Evolutionary conservation across 2,329 filamentous ascomycete genomes (phyloP).

Genomic region (Phoma sp.): DNA sequence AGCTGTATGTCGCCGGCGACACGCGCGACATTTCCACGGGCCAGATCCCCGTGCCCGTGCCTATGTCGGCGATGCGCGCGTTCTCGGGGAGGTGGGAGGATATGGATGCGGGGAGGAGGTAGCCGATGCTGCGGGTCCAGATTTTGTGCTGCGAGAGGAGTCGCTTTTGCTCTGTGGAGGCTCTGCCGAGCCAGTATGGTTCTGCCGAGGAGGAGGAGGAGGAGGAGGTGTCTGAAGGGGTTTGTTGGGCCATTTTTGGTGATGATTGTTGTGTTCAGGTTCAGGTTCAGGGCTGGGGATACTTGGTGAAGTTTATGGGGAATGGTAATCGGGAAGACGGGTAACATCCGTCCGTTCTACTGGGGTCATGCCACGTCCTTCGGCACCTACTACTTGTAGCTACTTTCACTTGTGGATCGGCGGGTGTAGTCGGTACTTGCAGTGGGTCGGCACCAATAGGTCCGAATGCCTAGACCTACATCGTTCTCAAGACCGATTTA

Average conservation of each 20-base stretch:
- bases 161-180: constrained; percentile 35
- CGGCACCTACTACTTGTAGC: constrained; percentile 8
- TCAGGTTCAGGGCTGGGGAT: neutral
- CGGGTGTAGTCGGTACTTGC: constrained; percentile 2
- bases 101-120: constrained; percentile 35
- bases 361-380: constrained; percentile 3
- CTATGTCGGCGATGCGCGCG: constrained; percentile 40
- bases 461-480: neutral
- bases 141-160: constrained; percentile 34
- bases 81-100: constrained; percentile 21
- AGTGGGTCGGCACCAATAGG: constrained; percentile 6
- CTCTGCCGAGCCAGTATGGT: constrained; percentile 38
- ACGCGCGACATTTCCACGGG: constrained; percentile 27
- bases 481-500: neutral
- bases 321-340: neutral
- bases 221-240: neutral
- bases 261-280: neutral
- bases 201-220: too few species aligned
- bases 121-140: constrained; percentile 38
- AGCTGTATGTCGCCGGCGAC: constrained; percentile 28
- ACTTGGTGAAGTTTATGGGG: neutral
- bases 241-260: neutral
- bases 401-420: constrained; percentile 5
- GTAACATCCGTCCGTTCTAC: neutral
- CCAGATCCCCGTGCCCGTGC: constrained; percentile 42